Evolutionary conservation across 2,329 filamentous ascomycete species (phyloP).

Genomic region (Ophiostoma piceae): DNA sequence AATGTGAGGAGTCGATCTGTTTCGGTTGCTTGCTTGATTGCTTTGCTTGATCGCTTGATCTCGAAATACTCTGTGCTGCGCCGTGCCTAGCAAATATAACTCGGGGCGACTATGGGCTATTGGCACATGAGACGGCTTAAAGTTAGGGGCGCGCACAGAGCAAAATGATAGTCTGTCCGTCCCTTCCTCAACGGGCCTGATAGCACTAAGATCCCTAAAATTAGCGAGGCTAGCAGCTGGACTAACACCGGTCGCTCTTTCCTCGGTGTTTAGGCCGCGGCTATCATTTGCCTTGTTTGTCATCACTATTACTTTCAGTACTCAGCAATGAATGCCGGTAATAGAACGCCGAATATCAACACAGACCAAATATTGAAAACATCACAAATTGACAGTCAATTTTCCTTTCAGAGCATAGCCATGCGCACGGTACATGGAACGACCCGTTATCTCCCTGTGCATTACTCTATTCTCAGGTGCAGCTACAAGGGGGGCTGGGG

Average conservation of each 20-base stretch:
- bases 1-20: background rate
- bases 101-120: background rate
- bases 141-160: background rate
- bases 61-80: background rate
- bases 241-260: conserved; percentile 2
- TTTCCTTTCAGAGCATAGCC: background rate
- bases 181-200: conserved; percentile 1
- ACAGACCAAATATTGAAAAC: too few species aligned
- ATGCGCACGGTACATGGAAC: background rate
- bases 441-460: conserved; percentile 2
- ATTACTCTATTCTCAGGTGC: background rate
- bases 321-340: background rate
- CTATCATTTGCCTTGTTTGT: background rate
- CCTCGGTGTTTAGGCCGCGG: background rate
- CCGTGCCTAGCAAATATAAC: background rate
- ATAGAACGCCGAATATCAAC: background rate
- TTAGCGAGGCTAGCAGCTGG: background rate
- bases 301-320: background rate
- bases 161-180: background rate
- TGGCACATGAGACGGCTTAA: conserved; percentile 1
- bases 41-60: background rate
- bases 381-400: too few species aligned
- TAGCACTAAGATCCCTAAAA: background rate
- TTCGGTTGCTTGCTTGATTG: background rate
- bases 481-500: background rate